Evolutionary conservation across 768 basidiomycete genomes (phyloP), one percentile per base, ranked within the genome.

Genomic region (Ramaria sp.): DNA sequence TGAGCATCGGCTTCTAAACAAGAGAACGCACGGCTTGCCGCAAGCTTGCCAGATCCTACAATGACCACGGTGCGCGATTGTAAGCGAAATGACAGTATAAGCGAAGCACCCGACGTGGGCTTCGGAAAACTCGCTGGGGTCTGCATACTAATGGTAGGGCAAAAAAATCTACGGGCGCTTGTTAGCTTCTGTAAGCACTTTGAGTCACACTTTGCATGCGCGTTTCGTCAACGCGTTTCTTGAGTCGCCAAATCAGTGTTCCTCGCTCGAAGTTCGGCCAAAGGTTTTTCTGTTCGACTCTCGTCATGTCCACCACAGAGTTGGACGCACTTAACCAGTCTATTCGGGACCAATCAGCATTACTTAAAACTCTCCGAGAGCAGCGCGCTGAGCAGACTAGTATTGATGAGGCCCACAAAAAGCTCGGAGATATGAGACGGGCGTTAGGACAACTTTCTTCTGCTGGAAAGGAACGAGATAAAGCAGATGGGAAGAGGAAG

Each of bases 11-110:
- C 86, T 66, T 94, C 90, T 37, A 95, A 77, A 1, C 88, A 82
- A 17, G 86, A 74, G 63, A 88, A 89, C 1, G 88, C 84, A 48
- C 95, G 81, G n/a, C 81, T 78, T 0, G 92, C 91, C 0, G 92
- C 92, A 2, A 97, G 78, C 1, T 78, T 64, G n/a, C 83, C 81
- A 1, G 84, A 79, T 2, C 95, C 93, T 42, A 97, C 62, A 45
- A 98, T 78, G 39, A 97, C 72, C 34, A 82, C 75, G 0, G 71
- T 73, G 38, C 76, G 76, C 56, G 70, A 66, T 42, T 73, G 70
- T 27, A 86, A 73, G 51, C 76, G 78, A 70, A 92, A 91, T 0
- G 91, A 84, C 20, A 94, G 77, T 0, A 93, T 62, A 13, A 95
- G 79, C 5, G 90, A 89, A 0, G 86, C 88, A 7, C 90, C 90